These are phyloP conservation scores for Phylloporus rhodoxanthus DNA, from an alignment of 768 basidiomycete species.

Conservation along the genomic window DNA sequence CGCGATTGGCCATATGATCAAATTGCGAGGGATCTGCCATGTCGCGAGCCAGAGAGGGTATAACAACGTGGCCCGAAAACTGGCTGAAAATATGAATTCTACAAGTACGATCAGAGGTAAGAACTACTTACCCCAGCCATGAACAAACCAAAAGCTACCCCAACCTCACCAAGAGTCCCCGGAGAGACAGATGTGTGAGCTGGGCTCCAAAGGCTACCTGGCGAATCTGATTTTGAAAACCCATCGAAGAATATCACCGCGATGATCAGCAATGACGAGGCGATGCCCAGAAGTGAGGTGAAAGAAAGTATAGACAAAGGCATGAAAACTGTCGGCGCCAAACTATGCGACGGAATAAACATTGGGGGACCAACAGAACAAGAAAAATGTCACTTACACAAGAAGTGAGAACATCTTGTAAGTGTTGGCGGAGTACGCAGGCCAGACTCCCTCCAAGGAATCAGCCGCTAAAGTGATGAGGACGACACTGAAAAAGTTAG, in stretches of 20 bases:
- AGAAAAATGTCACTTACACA: slow-evolving; percentile 44
- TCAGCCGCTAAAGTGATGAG: slow-evolving; percentile 89
- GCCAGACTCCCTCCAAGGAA: slow-evolving; percentile 69
- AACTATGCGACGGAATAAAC: slow-evolving; percentile 35
- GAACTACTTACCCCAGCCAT: slow-evolving; percentile 72
- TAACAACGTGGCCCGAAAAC: slow-evolving; percentile 90
- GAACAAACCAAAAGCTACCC: slow-evolving; percentile 81
- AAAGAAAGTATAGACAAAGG: slow-evolving; percentile 84
- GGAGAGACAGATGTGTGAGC: slow-evolving; percentile 61
- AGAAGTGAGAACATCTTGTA: slow-evolving; percentile 74
- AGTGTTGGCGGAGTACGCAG: slow-evolving; percentile 55
- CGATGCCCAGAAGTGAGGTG: slow-evolving; percentile 79
- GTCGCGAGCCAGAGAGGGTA: slow-evolving; percentile 85
- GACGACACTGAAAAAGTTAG: slow-evolving; percentile 52
- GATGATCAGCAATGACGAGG: slow-evolving; percentile 72
- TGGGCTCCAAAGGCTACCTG: slow-evolving; percentile 78
- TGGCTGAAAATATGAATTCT: slow-evolving; percentile 22
- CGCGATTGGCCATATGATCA: slow-evolving; percentile 74
- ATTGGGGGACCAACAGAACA: not conserved
- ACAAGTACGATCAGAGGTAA: not conserved
- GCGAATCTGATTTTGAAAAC: slow-evolving; percentile 58
- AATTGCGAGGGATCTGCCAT: slow-evolving; percentile 82
- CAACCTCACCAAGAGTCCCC: slow-evolving; percentile 50
- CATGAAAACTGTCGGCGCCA: slow-evolving; percentile 80
- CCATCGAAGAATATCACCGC: slow-evolving; percentile 80